Evolutionary conservation across 495 filamentous ascomycete species (phyloP).

Genomic region (Neurospora intermedia): DNA sequence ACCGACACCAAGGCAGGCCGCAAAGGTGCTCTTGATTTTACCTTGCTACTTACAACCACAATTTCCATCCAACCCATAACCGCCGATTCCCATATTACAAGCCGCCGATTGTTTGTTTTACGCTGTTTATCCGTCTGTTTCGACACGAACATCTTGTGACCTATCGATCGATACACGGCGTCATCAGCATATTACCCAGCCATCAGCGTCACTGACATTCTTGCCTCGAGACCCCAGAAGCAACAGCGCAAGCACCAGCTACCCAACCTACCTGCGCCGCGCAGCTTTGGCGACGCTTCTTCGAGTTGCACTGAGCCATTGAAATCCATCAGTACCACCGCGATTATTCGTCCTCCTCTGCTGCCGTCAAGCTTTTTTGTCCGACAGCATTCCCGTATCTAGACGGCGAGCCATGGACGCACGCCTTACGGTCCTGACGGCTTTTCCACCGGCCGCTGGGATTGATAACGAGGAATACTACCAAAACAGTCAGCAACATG

Average conservation of each 20-base stretch:
- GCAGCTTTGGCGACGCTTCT: background rate
- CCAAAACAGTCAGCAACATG: constrained; percentile 19
- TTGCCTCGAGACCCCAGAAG: background rate
- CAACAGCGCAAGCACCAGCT: background rate
- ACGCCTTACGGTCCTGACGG: constrained; percentile 24
- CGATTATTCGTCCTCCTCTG: background rate
- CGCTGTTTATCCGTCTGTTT: background rate
- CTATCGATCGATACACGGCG: background rate
- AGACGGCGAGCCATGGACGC: constrained; percentile 23
- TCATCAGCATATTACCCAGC: background rate
- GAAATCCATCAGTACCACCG: background rate
- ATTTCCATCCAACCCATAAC: background rate
- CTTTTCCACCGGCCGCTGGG: constrained; percentile 25
- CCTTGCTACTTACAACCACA: background rate
- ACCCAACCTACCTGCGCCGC: background rate
- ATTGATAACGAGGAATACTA: constrained; percentile 18
- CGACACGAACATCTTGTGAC: background rate
- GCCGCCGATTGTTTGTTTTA: background rate
- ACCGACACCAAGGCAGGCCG: background rate
- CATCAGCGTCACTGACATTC: background rate
- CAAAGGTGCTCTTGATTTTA: background rate
- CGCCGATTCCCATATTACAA: background rate
- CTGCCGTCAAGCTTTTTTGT: background rate
- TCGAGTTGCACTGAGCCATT: background rate
- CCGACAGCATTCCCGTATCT: background rate